A percentile compares a stretch with the other conserved stretches of the same genome.
Conservation (phyloP, 305 asterid species). For the Fraxinus albicans region DNA sequence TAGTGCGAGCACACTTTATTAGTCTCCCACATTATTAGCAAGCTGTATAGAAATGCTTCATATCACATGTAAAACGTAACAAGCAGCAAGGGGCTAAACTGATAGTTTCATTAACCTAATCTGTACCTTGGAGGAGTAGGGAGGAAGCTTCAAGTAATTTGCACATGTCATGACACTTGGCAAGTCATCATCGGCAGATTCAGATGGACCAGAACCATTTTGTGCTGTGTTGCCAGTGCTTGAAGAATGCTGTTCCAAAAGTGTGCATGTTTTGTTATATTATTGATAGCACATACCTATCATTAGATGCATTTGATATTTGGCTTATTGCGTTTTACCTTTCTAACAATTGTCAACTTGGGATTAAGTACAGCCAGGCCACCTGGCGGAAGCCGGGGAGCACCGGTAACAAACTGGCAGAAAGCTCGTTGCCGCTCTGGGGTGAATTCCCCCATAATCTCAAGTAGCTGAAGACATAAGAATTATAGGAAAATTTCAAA, state of each 20-base stretch:
- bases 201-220: constrained; percentile 66
- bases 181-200: constrained; percentile 89
- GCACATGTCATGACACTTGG: constrained; percentile 99
- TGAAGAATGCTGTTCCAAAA: constrained; percentile 64
- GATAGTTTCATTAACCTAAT: constrained; percentile 1
- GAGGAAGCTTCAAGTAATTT: constrained; percentile 96
- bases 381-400: constrained; percentile 98
- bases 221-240: constrained; percentile 44
- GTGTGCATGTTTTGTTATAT: constrained; percentile 4
- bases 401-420: constrained; percentile 99
- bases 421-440: constrained; percentile 93
- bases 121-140: constrained; percentile 88
- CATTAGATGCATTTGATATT: not conserved
- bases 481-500: not conserved
- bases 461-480: constrained; percentile 62
- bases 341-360: constrained; percentile 93
- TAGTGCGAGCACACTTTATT: not conserved
- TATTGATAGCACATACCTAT: not conserved
- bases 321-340: constrained; percentile 46
- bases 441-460: constrained; percentile 92
- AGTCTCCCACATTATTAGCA: not conserved
- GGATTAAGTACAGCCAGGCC: constrained; percentile 95
- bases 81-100: not conserved
- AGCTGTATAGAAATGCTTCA: not conserved
- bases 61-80: not conserved